A percentile compares a stretch with the other conserved stretches of the same genome.
Evolutionary conservation across 371 early-diverging fungal genomes (phyloP).

Genomic region (Mucor circinelloides): DNA sequence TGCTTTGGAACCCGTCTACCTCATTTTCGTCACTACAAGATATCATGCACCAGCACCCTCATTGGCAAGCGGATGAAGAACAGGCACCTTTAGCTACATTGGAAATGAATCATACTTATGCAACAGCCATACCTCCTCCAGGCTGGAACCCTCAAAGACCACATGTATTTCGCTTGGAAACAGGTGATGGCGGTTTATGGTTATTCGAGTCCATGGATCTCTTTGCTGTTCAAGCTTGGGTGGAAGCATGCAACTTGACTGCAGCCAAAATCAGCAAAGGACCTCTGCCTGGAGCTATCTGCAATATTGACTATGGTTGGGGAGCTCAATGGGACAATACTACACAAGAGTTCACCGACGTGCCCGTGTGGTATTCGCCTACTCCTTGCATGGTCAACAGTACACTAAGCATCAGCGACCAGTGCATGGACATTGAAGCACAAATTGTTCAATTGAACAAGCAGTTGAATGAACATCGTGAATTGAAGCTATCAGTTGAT

Average conservation of each 20-base stretch:
- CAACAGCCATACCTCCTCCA: slow-evolving; percentile 25
- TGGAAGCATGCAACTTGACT: slow-evolving; percentile 24
- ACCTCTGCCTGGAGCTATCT: slow-evolving; percentile 30
- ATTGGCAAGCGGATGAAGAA: slow-evolving; percentile 20
- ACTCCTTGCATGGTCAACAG: slow-evolving; percentile 30
- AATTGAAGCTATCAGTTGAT: slow-evolving; percentile 8
- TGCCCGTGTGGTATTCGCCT: slow-evolving; percentile 33
- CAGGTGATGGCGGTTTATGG: slow-evolving; percentile 36
- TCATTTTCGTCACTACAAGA: slow-evolving; percentile 9
- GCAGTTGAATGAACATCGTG: slow-evolving; percentile 24
- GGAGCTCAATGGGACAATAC: slow-evolving; percentile 3
- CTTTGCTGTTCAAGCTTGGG: slow-evolving; percentile 32
- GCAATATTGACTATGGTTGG: slow-evolving; percentile 47
- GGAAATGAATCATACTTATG: slow-evolving; percentile 23
- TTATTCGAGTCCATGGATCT: slow-evolving; percentile 28
- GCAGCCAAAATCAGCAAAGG: slow-evolving; percentile 35
- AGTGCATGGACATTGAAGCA: slow-evolving; percentile 10
- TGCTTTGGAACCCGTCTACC: slow-evolving; percentile 9
- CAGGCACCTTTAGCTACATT: slow-evolving; percentile 7
- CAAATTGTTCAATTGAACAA: slow-evolving; percentile 7
- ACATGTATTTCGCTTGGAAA: slow-evolving; percentile 35
- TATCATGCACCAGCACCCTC: neutral
- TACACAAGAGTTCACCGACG: neutral
- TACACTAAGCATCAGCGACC: slow-evolving; percentile 10
- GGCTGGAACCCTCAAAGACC: slow-evolving; percentile 29